These are phyloP conservation scores for Hibiscus syriacus DNA, from an alignment of 345 rosid genomes.

Conservation along the genomic window DNA sequence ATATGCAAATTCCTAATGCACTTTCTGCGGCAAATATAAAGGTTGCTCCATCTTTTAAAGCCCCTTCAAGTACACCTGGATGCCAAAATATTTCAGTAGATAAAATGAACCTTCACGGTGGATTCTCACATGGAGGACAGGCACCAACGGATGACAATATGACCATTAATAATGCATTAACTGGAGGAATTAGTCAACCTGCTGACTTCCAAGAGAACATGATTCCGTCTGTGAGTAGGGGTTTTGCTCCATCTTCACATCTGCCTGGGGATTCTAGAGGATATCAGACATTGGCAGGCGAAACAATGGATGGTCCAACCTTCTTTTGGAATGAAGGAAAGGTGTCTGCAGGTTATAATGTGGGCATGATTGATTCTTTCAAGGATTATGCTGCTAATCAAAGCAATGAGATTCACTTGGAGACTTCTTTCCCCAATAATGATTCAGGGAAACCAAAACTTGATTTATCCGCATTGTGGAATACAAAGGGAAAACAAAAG, in stretches of 20 bases:
- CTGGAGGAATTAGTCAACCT: background rate
- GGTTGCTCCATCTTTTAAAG: conserved; percentile 11
- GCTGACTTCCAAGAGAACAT: background rate
- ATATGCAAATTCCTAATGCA: background rate
- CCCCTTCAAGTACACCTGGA: background rate
- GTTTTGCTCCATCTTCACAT: conserved; percentile 1
- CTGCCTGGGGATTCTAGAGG: background rate
- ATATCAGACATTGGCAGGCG: background rate
- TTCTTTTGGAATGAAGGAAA: background rate
- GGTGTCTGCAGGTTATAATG: background rate
- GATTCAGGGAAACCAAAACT: no score
- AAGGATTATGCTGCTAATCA: no score
- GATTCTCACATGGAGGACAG: background rate
- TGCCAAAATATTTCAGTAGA: background rate
- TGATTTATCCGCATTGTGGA: background rate
- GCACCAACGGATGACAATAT: background rate
- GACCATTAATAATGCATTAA: conserved; percentile 1
- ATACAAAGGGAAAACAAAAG: background rate
- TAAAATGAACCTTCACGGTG: background rate
- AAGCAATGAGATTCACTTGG: no score
- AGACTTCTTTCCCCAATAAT: no score
- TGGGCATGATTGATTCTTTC: no score
- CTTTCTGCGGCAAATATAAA: background rate
- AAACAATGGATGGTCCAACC: background rate
- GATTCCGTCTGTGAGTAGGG: background rate